Percentiles rank a stretch among this genome's conserved stretches.
Evolutionary conservation across 179 eudicot genomes (phyloP).

Genomic region (Silene noctiflora): DNA sequence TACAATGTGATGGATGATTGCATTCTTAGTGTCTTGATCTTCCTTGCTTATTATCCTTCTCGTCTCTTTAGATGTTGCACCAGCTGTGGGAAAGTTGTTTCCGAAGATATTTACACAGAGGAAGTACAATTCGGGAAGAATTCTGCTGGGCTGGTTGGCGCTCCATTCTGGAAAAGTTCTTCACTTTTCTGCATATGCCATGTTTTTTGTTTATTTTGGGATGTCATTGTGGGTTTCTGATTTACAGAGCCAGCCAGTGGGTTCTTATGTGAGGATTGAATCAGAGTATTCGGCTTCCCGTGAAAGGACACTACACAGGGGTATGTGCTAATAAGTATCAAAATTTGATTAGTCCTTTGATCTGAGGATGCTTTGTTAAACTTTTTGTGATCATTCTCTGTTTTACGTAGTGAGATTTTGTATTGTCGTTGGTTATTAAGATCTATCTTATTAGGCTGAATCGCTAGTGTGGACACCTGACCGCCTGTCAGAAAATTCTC

Average conservation of each 20-base stretch:
- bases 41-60: not conserved
- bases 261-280: constrained; percentile 48
- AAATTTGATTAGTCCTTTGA: not conserved
- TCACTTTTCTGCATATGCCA: not conserved
- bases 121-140: constrained; percentile 52
- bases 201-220: not conserved
- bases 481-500: not conserved
- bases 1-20: not conserved
- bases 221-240: constrained; percentile 4
- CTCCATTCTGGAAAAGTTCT: not conserved
- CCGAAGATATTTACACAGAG: constrained; percentile 37
- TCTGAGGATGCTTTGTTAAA: no score
- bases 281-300: constrained; percentile 53
- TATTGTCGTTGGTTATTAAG: not conserved
- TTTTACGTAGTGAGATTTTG: not conserved
- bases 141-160: constrained; percentile 56
- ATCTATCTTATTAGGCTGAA: not conserved
- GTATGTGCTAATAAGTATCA: constrained; percentile 33
- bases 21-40: not conserved
- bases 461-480: not conserved
- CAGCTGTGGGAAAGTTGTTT: constrained; percentile 54
- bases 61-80: constrained; percentile 52
- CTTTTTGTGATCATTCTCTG: not conserved
- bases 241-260: constrained; percentile 49
- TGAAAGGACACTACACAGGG: constrained; percentile 52